Conservation (phyloP, 441 rosid species). For the Metrosideros polymorpha region DNA sequence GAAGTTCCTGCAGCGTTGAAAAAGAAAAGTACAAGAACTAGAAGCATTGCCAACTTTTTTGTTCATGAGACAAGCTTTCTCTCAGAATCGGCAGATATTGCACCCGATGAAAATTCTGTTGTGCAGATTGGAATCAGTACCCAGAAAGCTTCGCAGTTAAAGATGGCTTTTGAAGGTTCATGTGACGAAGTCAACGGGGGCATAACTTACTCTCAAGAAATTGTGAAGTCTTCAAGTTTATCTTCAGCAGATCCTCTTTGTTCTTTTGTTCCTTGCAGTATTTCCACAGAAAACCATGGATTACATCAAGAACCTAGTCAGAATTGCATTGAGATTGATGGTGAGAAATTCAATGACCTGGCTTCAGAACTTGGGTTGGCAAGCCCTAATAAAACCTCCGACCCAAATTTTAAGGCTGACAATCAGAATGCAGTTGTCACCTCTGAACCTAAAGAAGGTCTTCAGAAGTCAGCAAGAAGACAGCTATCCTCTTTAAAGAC, state of each 20-base stretch:
- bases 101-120: constrained; percentile 45
- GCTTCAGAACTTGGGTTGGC: constrained; percentile 6
- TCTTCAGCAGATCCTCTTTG: constrained; percentile 57
- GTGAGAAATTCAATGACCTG: constrained; percentile 13
- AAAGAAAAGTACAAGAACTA: neutral
- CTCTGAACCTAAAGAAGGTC: constrained; percentile 3
- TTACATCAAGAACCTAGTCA: constrained; percentile 11
- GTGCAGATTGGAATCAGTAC: constrained; percentile 16
- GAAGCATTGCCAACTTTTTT: constrained; percentile 21
- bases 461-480: constrained; percentile 20
- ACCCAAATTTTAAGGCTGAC: constrained; percentile 3
- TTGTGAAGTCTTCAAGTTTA: constrained; percentile 23
- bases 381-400: constrained; percentile 8
- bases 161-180: constrained; percentile 22
- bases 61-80: constrained; percentile 48
- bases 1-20: constrained; percentile 18
- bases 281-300: constrained; percentile 25
- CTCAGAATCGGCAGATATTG: constrained; percentile 53
- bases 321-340: constrained; percentile 16
- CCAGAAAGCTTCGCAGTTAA: constrained; percentile 27
- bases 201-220: constrained; percentile 28
- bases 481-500: constrained; percentile 23
- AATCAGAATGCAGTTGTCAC: constrained; percentile 5
- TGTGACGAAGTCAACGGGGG: constrained; percentile 17
- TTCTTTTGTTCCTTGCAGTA: constrained; percentile 65